Evolutionary conservation across 352 stramenopile species (phyloP).

Genomic region (Phytophthora colocasiae): DNA sequence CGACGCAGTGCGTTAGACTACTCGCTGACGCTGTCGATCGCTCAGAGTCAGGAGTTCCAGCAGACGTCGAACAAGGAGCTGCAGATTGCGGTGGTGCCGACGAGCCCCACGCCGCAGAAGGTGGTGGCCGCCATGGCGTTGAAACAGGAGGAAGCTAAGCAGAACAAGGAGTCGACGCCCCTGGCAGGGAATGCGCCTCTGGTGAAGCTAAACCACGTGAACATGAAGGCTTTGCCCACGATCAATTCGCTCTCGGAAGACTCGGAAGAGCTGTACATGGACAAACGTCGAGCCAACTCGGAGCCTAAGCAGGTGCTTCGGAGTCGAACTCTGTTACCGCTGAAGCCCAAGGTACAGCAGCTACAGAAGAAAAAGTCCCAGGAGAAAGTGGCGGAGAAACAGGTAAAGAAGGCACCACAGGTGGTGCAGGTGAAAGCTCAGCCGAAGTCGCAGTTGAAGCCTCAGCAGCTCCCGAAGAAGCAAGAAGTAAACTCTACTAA

Average conservation of each 20-base stretch:
- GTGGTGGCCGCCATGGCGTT: conserved; percentile 34
- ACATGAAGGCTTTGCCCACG: conserved; percentile 26
- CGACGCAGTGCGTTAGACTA: conserved; percentile 61
- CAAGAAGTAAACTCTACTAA: conserved; percentile 1
- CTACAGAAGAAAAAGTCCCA: conserved; percentile 19
- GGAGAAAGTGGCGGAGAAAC: conserved; percentile 11
- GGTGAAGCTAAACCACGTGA: conserved; percentile 21
- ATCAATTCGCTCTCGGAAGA: conserved; percentile 13
- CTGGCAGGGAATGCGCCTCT: conserved; percentile 15
- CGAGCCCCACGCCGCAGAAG: conserved; percentile 29
- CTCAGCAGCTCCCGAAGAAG: conserved; percentile 10
- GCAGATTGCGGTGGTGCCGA: conserved; percentile 32
- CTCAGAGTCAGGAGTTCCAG: conserved; percentile 38
- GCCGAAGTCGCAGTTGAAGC: conserved; percentile 14
- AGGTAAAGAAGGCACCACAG: conserved; percentile 9
- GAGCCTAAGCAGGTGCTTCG: conserved; percentile 39
- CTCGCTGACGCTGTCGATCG: conserved; percentile 65
- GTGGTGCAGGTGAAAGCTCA: conserved; percentile 12
- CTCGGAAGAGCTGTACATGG: conserved; percentile 18
- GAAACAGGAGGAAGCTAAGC: conserved; percentile 23
- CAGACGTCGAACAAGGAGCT: conserved; percentile 25
- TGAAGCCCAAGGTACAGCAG: conserved; percentile 33
- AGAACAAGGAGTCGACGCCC: conserved; percentile 17
- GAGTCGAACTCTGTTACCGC: conserved; percentile 23
- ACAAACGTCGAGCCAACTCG: conserved; percentile 39